Conservation (phyloP, 2,329 filamentous ascomycete genomes). For the Immersiporthe knoxdaviesiana region DNA sequence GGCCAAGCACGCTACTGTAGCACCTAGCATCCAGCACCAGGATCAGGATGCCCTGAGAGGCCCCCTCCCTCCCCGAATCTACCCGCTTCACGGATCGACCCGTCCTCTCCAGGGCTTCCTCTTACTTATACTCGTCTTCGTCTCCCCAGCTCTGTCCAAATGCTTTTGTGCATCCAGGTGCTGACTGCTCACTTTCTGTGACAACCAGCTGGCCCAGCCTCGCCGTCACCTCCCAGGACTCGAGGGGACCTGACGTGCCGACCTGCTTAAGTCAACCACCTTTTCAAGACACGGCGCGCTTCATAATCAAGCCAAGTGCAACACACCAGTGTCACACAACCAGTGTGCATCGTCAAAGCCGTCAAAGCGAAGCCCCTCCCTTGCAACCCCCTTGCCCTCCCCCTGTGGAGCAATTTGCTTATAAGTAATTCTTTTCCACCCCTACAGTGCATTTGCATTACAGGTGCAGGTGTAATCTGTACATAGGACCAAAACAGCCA, state of each 20-base stretch:
- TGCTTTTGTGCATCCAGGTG: not conserved
- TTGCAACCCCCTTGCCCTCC: no score
- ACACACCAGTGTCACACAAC: not conserved
- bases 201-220: not conserved
- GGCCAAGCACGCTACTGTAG: not conserved
- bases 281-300: not conserved
- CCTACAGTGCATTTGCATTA: constrained; percentile 1
- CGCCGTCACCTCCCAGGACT: not conserved
- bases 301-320: not conserved
- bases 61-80: no score
- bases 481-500: not conserved
- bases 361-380: no score
- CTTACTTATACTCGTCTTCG: no score
- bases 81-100: not conserved
- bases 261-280: no score
- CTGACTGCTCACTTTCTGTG: not conserved
- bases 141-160: not conserved
- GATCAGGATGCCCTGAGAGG: not conserved
- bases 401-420: not conserved
- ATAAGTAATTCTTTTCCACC: not conserved
- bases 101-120: not conserved
- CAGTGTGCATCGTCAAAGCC: not conserved
- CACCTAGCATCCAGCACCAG: not conserved
- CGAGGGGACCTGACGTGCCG: not conserved
- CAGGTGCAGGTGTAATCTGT: no score